Conservation (phyloP, 2,329 filamentous ascomycete species). For the Hymenoscyphus occultus region DNA sequence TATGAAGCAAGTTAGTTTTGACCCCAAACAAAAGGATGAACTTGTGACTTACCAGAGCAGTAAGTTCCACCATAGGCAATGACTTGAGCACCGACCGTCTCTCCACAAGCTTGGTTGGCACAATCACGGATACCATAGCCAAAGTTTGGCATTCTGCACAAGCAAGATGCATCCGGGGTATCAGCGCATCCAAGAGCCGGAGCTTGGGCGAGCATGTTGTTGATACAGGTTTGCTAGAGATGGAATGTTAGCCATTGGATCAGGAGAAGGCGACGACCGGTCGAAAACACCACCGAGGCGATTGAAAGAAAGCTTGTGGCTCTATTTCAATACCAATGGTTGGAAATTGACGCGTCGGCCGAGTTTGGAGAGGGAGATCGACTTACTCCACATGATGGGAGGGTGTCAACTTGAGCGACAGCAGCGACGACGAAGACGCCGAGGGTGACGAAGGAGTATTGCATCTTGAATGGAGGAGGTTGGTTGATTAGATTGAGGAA, state of each 20-base stretch:
- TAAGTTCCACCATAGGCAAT: constrained; percentile 32
- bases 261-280: too few relatives aligned
- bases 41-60: constrained; percentile 26
- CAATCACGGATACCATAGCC: constrained; percentile 48
- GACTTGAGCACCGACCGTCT: constrained; percentile 29
- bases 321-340: not conserved
- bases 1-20: constrained; percentile 1
- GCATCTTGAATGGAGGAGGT: constrained; percentile 30
- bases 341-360: not conserved
- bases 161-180: constrained; percentile 39
- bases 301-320: not conserved
- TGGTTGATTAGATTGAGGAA: not conserved
- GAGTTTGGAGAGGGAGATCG: constrained; percentile 2
- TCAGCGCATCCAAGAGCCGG: constrained; percentile 40
- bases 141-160: constrained; percentile 45
- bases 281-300: not conserved
- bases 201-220: constrained; percentile 45
- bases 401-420: constrained; percentile 28
- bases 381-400: constrained; percentile 37
- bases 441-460: constrained; percentile 31
- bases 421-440: constrained; percentile 29
- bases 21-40: not conserved
- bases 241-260: constrained; percentile 21
- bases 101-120: constrained; percentile 42
- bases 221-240: constrained; percentile 40